Conservation (phyloP, 2,329 filamentous ascomycete genomes). For the Neoascochyta sp. region DNA sequence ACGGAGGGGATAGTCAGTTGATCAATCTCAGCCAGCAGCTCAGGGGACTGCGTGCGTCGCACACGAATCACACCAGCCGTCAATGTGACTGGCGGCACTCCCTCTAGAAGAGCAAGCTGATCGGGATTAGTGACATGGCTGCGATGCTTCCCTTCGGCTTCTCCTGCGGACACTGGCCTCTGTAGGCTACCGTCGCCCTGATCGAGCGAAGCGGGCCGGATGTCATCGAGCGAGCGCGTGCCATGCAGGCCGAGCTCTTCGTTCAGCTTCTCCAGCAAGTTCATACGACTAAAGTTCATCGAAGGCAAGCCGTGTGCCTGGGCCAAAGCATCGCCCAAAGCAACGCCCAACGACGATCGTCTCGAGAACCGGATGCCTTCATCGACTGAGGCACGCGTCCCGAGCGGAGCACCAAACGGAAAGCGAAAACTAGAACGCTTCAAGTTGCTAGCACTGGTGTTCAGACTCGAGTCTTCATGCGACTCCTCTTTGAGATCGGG, state of each 20-base stretch:
- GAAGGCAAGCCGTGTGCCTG: constrained; percentile 43
- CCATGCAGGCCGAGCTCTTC: constrained; percentile 42
- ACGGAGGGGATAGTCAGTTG: constrained; percentile 47
- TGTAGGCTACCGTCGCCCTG: constrained; percentile 32
- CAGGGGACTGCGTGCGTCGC: constrained; percentile 39
- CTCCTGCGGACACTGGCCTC: constrained; percentile 34
- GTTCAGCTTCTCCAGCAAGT: constrained; percentile 46
- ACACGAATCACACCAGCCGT: constrained; percentile 11
- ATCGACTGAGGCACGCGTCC: constrained; percentile 20
- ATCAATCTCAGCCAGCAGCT: constrained; percentile 45
- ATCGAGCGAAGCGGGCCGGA: constrained; percentile 23
- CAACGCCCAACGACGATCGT: constrained; percentile 19
- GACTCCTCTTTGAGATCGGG: constrained; percentile 49
- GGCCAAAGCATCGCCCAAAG: constrained; percentile 17
- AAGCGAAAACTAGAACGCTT: constrained; percentile 28
- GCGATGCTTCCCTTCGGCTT: constrained; percentile 44
- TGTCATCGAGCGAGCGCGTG: constrained; percentile 39
- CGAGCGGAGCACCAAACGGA: constrained; percentile 14
- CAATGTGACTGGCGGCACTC: constrained; percentile 8
- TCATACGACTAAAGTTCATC: constrained; percentile 47
- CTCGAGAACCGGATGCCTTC: constrained; percentile 16
- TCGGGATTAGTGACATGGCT: constrained; percentile 47
- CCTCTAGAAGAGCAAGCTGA: constrained; percentile 23
- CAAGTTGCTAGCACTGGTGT: constrained; percentile 35
- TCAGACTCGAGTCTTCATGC: constrained; percentile 45